Conservation (phyloP, 2,329 filamentous ascomycete species). For the Neofusicoccum cordaticola region DNA sequence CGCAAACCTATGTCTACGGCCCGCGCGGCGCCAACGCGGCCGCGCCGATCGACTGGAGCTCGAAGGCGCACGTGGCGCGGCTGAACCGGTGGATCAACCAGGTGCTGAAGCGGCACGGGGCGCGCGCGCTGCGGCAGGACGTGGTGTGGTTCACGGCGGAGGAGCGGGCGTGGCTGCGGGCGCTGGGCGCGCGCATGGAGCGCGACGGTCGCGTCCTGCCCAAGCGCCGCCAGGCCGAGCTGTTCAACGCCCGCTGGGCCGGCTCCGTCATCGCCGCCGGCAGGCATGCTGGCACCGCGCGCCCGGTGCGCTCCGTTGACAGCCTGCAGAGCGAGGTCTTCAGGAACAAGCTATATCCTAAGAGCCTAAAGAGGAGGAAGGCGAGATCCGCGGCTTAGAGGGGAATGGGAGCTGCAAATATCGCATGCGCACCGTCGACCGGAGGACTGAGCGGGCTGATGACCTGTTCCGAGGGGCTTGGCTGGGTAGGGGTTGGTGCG, state of each 20-base stretch:
- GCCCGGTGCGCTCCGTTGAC: not conserved
- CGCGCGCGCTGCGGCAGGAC: not conserved
- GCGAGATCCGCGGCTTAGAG: too few relatives aligned
- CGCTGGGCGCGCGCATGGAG: not conserved
- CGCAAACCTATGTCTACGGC: not conserved
- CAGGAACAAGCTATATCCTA: not conserved
- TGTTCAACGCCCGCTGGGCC: not conserved
- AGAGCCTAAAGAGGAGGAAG: not conserved
- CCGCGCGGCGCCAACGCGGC: not conserved
- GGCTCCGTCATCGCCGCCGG: not conserved
- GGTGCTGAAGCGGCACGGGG: not conserved
- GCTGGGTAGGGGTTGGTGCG: too few relatives aligned
- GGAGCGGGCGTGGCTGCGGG: not conserved
- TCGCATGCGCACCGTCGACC: too few relatives aligned
- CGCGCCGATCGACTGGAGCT: not conserved
- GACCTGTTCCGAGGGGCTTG: too few relatives aligned
- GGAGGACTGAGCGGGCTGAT: too few relatives aligned
- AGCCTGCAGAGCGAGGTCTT: not conserved
- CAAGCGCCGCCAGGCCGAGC: not conserved
- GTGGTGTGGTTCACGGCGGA: not conserved
- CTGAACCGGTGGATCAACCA: constrained; percentile 4
- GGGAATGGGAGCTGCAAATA: too few relatives aligned
- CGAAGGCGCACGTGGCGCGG: not conserved
- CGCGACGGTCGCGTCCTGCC: not conserved
- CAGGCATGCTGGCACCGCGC: not conserved